Base-by-base conservation (phyloP, 2,329 filamentous ascomycete genomes). In the Raffaelea ambrosiae region DNA sequence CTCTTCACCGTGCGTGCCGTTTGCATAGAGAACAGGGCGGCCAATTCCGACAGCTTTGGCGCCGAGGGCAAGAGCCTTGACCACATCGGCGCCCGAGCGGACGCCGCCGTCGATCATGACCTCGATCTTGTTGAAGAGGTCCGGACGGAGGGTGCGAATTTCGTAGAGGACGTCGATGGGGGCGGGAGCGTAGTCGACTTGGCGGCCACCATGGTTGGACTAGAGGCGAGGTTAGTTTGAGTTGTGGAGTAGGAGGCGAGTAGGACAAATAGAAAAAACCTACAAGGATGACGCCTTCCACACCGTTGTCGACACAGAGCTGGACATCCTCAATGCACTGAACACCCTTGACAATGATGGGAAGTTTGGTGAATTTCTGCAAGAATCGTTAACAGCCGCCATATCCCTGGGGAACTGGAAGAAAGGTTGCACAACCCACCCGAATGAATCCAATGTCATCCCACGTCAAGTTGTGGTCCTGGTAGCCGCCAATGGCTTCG, bases 261-360 rank as follows among this genome's bases (percentile, higher is more conserved):
- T 41, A 23, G 20, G n/a, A 16, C 29, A 36, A 26, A 36, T 18
- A 3, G 26, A 22, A 41, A 72, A 5, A 8, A 36, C 48, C 8
- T 26, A 49, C 48, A 21, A 81, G 70, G 2, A 82, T 67, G 46
- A 82, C 78, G 0, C 75, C 77, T 54, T 82, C 74, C n/a, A 73
- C 70, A 0, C 75, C 77, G 38, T 71, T 52, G 47, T 79, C 68
- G 4, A 77, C 71, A 14, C 70, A 72, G 52, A 67, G 70, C 54
- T 65, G 65, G 18, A 76, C 77, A 59, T 82, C 78, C 16, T 63
- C 63, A 0, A 74, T 71, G 18, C 67, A 71, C 61, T 81, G 76
- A 33, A 83, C 74, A 0, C 77, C 77, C 59, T 82, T 82, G 40
- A 81, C n/a, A 58, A 73, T 58, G 74, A 80, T 40, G 66, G 77